These are phyloP conservation scores for Verticillium nubilum DNA, from an alignment of 2,329 filamentous ascomycete species.

Conservation along the genomic window DNA sequence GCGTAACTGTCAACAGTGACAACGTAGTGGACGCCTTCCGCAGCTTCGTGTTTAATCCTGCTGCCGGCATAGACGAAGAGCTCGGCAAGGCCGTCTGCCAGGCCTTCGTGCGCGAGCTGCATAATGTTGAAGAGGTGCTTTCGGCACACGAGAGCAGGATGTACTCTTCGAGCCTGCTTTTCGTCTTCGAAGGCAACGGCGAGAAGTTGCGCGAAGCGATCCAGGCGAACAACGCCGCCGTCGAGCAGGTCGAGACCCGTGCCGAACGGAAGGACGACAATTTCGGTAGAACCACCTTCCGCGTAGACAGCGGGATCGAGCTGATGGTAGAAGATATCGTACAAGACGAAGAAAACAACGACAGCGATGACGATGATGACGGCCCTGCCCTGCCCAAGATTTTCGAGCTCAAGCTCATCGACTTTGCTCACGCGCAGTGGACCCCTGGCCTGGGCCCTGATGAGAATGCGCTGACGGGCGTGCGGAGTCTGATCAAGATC, in stretches of 20 bases:
- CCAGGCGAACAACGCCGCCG: constrained; percentile 44
- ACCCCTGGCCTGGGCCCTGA: constrained; percentile 78
- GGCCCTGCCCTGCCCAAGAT: constrained; percentile 55
- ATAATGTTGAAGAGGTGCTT: constrained; percentile 47
- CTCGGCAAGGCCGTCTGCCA: constrained; percentile 50
- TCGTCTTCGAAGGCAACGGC: constrained; percentile 61
- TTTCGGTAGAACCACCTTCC: constrained; percentile 27
- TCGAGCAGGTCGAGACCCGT: constrained; percentile 40
- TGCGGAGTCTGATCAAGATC: constrained; percentile 66
- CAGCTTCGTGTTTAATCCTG: constrained; percentile 52
- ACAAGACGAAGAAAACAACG: constrained; percentile 42
- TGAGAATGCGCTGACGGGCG: constrained; percentile 72
- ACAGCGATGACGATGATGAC: constrained; percentile 37
- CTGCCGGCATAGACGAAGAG: constrained; percentile 53
- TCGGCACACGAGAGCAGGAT: constrained; percentile 54
- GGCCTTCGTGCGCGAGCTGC: constrained; percentile 48
- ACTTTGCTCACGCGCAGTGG: constrained; percentile 92
- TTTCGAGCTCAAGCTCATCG: constrained; percentile 81
- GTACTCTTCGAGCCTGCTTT: constrained; percentile 58
- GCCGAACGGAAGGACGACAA: constrained; percentile 8
- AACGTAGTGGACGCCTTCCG: constrained; percentile 51
- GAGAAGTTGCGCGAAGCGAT: constrained; percentile 45
- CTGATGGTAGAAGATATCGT: constrained; percentile 19
- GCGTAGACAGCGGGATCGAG: constrained; percentile 51
- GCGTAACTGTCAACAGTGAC: constrained; percentile 41